phyloP scores from a whole-genome alignment of 495 filamentous ascomycete species.

The Penicillium mononematosum region DNA sequence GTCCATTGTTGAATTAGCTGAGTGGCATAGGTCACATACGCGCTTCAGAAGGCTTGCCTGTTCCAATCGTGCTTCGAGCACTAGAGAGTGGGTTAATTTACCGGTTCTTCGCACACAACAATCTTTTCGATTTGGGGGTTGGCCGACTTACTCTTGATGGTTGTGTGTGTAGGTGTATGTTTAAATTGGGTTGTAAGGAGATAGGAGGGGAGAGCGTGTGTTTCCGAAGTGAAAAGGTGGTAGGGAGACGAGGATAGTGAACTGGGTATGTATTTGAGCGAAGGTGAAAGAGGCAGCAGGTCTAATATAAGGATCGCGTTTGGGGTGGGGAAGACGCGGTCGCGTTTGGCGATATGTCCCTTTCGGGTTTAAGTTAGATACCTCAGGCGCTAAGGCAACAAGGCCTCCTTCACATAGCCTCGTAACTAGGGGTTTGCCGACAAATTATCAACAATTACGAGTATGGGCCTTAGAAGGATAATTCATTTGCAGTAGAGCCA shows the following conservation, averaged over 20 bases:
- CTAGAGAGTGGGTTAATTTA: slow-evolving; percentile 40
- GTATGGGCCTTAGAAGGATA: neutral
- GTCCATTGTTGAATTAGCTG: neutral
- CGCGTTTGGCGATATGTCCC: slow-evolving; percentile 42
- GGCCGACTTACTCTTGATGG: slow-evolving; percentile 39
- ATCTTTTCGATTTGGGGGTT: slow-evolving; percentile 10
- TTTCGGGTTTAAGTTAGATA: slow-evolving; percentile 27
- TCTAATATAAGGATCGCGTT: slow-evolving; percentile 38
- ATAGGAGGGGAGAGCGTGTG: neutral
- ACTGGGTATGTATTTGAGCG: slow-evolving; percentile 18
- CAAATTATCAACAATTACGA: neutral
- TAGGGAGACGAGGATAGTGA: slow-evolving; percentile 8
- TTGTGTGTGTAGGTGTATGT: slow-evolving; percentile 15
- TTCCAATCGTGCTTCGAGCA: slow-evolving; percentile 97
- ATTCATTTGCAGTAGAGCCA: slow-evolving; percentile 3
- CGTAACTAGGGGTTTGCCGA: neutral
- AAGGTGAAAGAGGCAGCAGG: slow-evolving; percentile 24
- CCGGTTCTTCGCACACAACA: slow-evolving; percentile 13
- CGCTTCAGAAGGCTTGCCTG: slow-evolving; percentile 95
- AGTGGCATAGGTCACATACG: slow-evolving; percentile 50
- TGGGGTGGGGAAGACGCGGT: slow-evolving; percentile 35
- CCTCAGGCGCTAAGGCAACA: slow-evolving; percentile 24
- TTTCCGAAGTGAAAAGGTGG: slow-evolving; percentile 3
- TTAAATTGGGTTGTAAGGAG: slow-evolving; percentile 4
- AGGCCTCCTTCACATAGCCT: neutral